These are phyloP conservation scores for Fusarium sublunatum DNA, from an alignment of 2,329 filamentous ascomycete species.

Conservation along the genomic window DNA sequence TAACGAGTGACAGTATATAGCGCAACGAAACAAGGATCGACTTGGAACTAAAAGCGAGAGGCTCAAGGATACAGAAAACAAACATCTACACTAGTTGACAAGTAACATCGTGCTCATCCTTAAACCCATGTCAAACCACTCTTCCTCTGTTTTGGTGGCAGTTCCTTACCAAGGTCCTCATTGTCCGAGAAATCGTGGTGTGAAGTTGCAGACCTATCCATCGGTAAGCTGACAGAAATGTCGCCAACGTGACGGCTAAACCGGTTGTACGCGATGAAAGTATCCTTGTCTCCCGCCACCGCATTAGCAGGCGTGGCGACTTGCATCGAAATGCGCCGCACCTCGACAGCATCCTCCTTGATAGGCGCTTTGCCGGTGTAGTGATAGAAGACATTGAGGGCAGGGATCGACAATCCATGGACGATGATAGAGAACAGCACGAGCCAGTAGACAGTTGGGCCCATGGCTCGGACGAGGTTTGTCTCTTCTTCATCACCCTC, in stretches of 20 bases:
- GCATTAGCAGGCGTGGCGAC: background rate
- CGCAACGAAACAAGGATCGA: background rate
- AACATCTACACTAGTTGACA: background rate
- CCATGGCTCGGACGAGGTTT: conserved; percentile 52
- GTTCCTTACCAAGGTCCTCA: background rate
- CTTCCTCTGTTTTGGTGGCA: background rate
- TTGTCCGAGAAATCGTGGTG: background rate
- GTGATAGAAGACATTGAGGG: conserved; percentile 28
- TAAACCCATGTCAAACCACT: background rate
- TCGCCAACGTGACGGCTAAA: conserved; percentile 12
- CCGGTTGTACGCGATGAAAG: conserved; percentile 17
- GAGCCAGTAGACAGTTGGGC: conserved; percentile 56
- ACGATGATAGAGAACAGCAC: conserved; percentile 46
- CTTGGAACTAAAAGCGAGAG: background rate
- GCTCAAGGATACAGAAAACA: background rate
- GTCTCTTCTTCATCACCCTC: conserved; percentile 50
- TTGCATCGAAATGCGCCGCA: background rate
- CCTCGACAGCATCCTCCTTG: conserved; percentile 34
- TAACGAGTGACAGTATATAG: conserved; percentile 1
- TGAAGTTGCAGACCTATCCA: background rate
- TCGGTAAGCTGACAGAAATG: background rate
- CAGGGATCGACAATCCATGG: conserved; percentile 58
- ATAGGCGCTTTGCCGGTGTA: conserved; percentile 52
- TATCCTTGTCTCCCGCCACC: background rate
- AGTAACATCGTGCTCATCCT: background rate